These are phyloP conservation scores for Tardiomyces blankii DNA, from an alignment of 1,139 yeast genomes.

Conservation along the genomic window DNA sequence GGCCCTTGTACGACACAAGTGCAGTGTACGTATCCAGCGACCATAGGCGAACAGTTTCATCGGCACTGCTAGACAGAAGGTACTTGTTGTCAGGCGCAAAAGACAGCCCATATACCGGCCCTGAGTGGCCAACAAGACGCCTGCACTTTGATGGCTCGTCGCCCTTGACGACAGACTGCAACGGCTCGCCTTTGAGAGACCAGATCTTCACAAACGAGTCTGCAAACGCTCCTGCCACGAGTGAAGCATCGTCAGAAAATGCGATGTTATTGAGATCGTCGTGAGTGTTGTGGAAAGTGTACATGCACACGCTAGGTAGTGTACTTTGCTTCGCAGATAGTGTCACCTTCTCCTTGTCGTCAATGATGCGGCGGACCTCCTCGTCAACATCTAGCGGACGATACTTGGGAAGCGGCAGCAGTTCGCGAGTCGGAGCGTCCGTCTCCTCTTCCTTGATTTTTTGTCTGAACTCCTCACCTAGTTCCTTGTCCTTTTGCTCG, in stretches of 20 bases:
- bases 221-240: constrained; percentile 90
- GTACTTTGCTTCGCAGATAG: constrained; percentile 56
- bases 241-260: constrained; percentile 76
- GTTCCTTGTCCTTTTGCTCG: constrained; percentile 57
- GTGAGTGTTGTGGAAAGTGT: constrained; percentile 92
- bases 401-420: constrained; percentile 76
- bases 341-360: constrained; percentile 63
- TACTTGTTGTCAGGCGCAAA: constrained; percentile 87
- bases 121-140: constrained; percentile 83
- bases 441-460: constrained; percentile 27
- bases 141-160: constrained; percentile 39
- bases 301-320: constrained; percentile 95
- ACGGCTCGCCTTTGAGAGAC: constrained; percentile 85
- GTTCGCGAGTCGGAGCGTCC: constrained; percentile 66
- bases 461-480: constrained; percentile 39
- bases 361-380: constrained; percentile 69
- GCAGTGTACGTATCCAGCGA: constrained; percentile 84
- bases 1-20: constrained; percentile 91
- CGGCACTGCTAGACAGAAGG: constrained; percentile 78
- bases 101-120: constrained; percentile 82
- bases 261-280: constrained; percentile 75
- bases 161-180: constrained; percentile 51
- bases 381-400: constrained; percentile 70
- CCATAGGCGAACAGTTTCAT: constrained; percentile 88
- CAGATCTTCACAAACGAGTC: constrained; percentile 85